Evolutionary conservation across 148 eudicot genomes (phyloP), one percentile per base, ranked within the genome.

Genomic region (Chenopodium album): DNA sequence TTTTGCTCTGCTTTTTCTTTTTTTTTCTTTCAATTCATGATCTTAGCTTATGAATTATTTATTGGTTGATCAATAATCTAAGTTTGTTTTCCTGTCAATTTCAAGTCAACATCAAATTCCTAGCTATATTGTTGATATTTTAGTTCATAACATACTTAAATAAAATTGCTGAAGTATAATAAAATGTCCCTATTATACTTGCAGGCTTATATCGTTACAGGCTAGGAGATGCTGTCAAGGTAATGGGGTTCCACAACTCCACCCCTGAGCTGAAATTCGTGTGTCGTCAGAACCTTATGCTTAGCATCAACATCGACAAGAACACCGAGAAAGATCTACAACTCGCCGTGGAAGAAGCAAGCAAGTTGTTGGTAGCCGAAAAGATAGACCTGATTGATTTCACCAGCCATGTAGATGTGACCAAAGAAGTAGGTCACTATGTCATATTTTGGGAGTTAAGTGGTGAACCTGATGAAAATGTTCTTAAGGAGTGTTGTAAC

Each of bases 291-390:
- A 97, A 92, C 83, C 93, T 97, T n/a, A 80, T 97, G 37, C 90
- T 92, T 23, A 90, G 84, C 67, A 86, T 97, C 66, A 94, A 97
- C 89, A 89, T 97, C 20, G 99, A 97, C 94, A 97, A 97, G 88
- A 97, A 92, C 89, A 94, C 99, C 0, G 99, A 97, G 85, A 90
- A 88, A 78, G 99, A 97, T 70, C 82, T 97, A 9, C 98, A 92
- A 77, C 76, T 88, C 7, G 82, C 97, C 0, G 95, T 97, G 7
- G 98, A 97, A 72, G 85, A 90, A 28, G 97, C 97, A 0, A 81
- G 88, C 79, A 88, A 87, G 82, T 46, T 87, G 14, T 75, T 94
- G 6, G 83, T 89, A 0, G 78, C 77, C 7, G 94, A 92, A 76
- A 94, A 91, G 28, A 84, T 88, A 0, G 98, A 97, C 7, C 82